Evolutionary conservation across 495 filamentous ascomycete species (phyloP), one percentile per base, ranked within the genome.

Genomic region (Filosporella fistucella): DNA sequence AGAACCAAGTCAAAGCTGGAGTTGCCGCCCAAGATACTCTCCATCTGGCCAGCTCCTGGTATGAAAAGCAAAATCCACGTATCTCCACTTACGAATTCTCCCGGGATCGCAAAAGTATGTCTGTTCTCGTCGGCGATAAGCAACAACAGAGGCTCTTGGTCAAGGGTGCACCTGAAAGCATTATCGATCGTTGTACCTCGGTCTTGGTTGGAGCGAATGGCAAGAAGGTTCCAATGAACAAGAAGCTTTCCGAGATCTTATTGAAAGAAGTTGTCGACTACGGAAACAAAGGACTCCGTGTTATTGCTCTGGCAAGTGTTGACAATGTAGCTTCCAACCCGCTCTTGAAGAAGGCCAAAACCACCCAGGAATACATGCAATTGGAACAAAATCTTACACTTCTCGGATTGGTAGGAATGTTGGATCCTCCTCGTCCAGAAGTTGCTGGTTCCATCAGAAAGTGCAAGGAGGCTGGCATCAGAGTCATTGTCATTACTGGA

Each of bases 41-140:
- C 20, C 54, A 60, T 34, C 40, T 49, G 26, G 81, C 86, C 36
- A 96, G 88, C 71, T 76, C 80, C 30, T 87, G 84, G 72, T 96
- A 94, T 61, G 91, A 95, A 69, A 70, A 80, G 45, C 75, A 76
- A 56, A 75, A 79, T 39, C 80, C 81, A 25, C 79, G 83, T 44
- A 75, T 95, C 47, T 82, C 91, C 1, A 95, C 89, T 12, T 99
- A 91, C 52, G 94, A 99, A 63, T 99, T 99, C 67, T 97, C 94
- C 4, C 83, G 94, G 59, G 94, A 97, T 64, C 78, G 94, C 17
- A 99, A 99, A 76, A 97, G 94, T 62, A 99, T 99, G 94, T 99
- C 94, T 21, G 94, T 97, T 23, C 77, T 96, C 14, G 85, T 93
- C 38, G 81, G 84, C 43, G 69, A 76, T 35, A 78, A 73, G 37